Conservation (phyloP, 176 grass and related monocot species). For the Zea mays region DNA sequence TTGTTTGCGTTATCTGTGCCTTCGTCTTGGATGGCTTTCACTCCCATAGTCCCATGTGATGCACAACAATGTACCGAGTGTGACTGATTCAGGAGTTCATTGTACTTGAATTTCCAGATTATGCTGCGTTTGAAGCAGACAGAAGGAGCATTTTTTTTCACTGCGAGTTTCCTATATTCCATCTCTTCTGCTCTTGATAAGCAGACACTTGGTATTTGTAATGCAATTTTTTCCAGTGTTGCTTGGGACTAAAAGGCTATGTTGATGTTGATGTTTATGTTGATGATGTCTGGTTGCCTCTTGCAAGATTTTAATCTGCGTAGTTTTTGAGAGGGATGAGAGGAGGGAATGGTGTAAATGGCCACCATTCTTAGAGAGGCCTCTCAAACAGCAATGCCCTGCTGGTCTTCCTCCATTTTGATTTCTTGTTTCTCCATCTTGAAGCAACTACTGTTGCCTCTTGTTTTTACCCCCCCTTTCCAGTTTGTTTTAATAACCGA, state of each 20-base stretch:
- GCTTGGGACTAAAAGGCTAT: too few species aligned
- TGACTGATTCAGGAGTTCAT: constrained; percentile 17
- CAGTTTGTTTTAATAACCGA: constrained; percentile 29
- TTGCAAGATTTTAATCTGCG: neutral
- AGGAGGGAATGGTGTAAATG: neutral
- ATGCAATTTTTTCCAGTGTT: neutral
- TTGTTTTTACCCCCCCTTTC: constrained; percentile 20
- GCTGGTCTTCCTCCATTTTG: constrained; percentile 10
- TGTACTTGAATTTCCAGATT: constrained; percentile 40
- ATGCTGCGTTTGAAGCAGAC: constrained; percentile 44
- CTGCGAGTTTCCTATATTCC: constrained; percentile 38
- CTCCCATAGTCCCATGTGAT: neutral
- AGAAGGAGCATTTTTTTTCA: neutral
- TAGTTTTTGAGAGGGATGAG: neutral
- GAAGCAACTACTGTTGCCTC: constrained; percentile 10
- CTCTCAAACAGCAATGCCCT: constrained; percentile 57
- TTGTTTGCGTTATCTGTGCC: constrained; percentile 1
- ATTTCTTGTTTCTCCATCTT: constrained; percentile 5
- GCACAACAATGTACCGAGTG: constrained; percentile 43
- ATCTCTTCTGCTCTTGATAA: neutral
- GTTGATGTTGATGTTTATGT: too few species aligned
- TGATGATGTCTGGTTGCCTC: neutral
- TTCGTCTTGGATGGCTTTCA: neutral
- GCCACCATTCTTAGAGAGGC: constrained; percentile 55
- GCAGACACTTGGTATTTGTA: neutral